Evolutionary conservation across 2,329 filamentous ascomycete genomes (phyloP), one percentile per base, ranked within the genome.

Genomic region (Aureobasidium melanogenum): DNA sequence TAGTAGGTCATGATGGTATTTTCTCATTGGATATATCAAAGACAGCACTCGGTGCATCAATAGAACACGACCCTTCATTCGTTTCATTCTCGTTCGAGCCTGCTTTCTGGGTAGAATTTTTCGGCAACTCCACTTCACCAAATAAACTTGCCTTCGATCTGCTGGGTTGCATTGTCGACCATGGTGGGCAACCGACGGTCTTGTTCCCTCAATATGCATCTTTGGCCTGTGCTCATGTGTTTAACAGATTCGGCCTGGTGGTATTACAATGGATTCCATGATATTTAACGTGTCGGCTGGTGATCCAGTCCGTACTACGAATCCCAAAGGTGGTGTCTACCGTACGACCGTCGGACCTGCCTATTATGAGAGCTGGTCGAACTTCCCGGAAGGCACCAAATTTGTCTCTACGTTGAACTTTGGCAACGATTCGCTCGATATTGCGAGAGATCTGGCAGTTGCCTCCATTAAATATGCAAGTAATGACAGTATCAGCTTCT

Each of bases 51-150:
- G 66, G 67, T 24, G 68, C 68, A 8, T 69, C 68, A 0, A 71
- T 70, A 22, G 56, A 63, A n/a, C 69, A 69, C 50, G 60, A 64
- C 10, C 63, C 63, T 1, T 66, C 66, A 1, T 71, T 67, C 50
- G 64, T 65, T 0, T 70, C 68, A 1, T 70, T 71, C 48, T 68
- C 66, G 1, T 67, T 70, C 60, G 69, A 71, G 57, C 68, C 69
- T 1, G 69, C 69, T 1, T 71, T 69, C 41, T 71, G 69, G 69
- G 65, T 67, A 7, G 68, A 70, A 19, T 71, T 69, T 63, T 71
- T 69, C 32, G 69, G 69, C 38, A 71, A 69, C 32, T 55, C 58
- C 17, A 66, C 52, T 12, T 44, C 34, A 1, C 68, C 69, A 0
- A 70, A 71, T 32, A 46, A 61, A 6, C 65, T 71, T 47, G 67